Percentiles rank a stretch among this genome's conserved stretches.
Conservation (phyloP, 1,139 yeast species). For the Debaryomycetaceae sp. region DNA sequence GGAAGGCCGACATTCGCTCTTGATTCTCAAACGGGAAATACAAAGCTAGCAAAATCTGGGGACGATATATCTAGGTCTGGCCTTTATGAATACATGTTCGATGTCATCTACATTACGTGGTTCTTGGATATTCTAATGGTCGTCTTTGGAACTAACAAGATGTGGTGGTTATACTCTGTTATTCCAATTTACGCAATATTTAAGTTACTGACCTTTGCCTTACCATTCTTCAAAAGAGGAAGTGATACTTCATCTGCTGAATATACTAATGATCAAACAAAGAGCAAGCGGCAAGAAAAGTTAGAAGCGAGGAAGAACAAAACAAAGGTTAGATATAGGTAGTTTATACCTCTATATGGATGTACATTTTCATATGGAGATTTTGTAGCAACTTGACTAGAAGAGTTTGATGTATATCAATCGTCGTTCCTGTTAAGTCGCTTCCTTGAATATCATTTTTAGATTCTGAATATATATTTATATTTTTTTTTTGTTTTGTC, state of each 20-base stretch:
- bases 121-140: conserved; percentile 54
- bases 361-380: too few species aligned
- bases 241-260: conserved; percentile 10
- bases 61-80: conserved; percentile 66
- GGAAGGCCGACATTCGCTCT: conserved; percentile 61
- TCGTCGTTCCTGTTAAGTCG: too few species aligned
- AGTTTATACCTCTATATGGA: too few species aligned
- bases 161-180: conserved; percentile 54
- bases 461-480: too few species aligned
- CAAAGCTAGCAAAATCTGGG: conserved; percentile 49
- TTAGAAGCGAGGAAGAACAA: conserved; percentile 44
- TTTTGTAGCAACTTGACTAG: too few species aligned
- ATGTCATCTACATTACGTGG: conserved; percentile 69
- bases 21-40: conserved; percentile 30
- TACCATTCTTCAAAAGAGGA: conserved; percentile 18
- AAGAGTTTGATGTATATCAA: too few species aligned
- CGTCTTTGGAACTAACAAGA: conserved; percentile 52
- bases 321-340: conserved; percentile 5
- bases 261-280: conserved; percentile 12
- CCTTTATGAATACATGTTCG: conserved; percentile 74
- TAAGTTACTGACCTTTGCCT: conserved; percentile 36
- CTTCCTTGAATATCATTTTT: too few species aligned
- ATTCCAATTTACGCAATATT: conserved; percentile 54
- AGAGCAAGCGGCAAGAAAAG: conserved; percentile 50
- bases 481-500: too few species aligned